A percentile compares a stretch with the other conserved stretches of the same genome.
Evolutionary conservation across 495 filamentous ascomycete genomes (phyloP).

Genomic region (Annulohypoxylon bovei): DNA sequence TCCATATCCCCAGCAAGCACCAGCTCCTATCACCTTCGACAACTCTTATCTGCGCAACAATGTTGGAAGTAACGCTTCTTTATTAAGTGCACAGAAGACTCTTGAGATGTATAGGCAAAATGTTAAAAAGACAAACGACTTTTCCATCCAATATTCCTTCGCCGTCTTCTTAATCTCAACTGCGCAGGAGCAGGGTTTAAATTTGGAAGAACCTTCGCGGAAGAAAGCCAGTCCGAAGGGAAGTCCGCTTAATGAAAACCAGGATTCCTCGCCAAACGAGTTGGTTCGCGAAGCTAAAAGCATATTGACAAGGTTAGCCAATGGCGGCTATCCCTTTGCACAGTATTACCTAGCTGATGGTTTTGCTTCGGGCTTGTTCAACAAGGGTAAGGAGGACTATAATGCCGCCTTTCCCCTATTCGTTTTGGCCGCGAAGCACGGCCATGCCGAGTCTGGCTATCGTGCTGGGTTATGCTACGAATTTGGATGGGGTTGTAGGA

Average conservation of each 20-base stretch:
- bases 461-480: constrained; percentile 95
- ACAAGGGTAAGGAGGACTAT: constrained; percentile 89
- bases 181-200: constrained; percentile 72
- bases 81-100: constrained; percentile 89
- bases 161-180: constrained; percentile 91
- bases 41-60: constrained; percentile 77
- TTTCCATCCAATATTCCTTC: constrained; percentile 90
- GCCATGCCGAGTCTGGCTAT: constrained; percentile 95
- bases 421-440: constrained; percentile 93
- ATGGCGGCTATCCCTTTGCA: constrained; percentile 91
- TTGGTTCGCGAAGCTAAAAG: constrained; percentile 86
- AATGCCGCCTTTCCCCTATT: constrained; percentile 92
- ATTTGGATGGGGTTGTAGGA: constrained; percentile 94
- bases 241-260: constrained; percentile 56
- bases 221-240: constrained; percentile 57
- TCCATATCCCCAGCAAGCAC: constrained; percentile 86
- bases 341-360: constrained; percentile 98
- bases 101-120: constrained; percentile 97
- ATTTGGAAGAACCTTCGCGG: constrained; percentile 50
- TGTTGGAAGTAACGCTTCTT: constrained; percentile 88
- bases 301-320: constrained; percentile 85
- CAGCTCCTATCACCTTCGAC: constrained; percentile 76
- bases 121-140: constrained; percentile 94
- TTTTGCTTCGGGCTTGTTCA: constrained; percentile 92
- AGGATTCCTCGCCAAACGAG: constrained; percentile 65